phyloP scores from a whole-genome alignment of 306 rosid genomes.

The Potentilla sterilis region DNA sequence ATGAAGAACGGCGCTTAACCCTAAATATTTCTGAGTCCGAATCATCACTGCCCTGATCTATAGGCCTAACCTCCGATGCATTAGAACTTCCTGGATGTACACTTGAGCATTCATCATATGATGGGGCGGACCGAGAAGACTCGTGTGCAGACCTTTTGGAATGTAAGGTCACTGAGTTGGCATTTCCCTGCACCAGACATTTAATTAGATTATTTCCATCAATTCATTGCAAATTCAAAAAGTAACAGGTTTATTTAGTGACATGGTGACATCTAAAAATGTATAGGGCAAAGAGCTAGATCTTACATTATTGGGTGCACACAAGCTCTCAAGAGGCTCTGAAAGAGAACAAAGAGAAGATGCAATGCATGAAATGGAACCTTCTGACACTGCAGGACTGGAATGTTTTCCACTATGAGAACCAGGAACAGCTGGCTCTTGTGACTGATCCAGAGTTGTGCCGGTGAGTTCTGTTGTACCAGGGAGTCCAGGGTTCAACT shows the following conservation, averaged over 20 bases:
- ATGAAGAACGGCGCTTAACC: slow-evolving; percentile 87
- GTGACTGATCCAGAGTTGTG: slow-evolving; percentile 37
- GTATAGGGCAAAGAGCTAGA: slow-evolving; percentile 14
- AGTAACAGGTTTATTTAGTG: slow-evolving; percentile 4
- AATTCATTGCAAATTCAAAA: slow-evolving; percentile 8
- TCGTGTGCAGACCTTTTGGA: slow-evolving; percentile 42
- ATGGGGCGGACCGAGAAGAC: slow-evolving; percentile 47
- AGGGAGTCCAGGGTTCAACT: slow-evolving; percentile 39
- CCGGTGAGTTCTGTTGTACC: slow-evolving; percentile 31
- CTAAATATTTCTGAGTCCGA: slow-evolving; percentile 84
- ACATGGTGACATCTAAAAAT: background rate
- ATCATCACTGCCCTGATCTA: slow-evolving; percentile 60
- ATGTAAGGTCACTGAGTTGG: slow-evolving; percentile 32
- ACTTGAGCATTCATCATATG: slow-evolving; percentile 36
- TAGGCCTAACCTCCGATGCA: slow-evolving; percentile 34
- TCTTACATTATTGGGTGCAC: slow-evolving; percentile 51
- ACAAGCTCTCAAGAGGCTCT: slow-evolving; percentile 42
- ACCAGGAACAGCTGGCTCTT: slow-evolving; percentile 31
- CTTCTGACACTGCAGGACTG: slow-evolving; percentile 43
- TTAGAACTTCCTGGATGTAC: slow-evolving; percentile 34
- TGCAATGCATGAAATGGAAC: slow-evolving; percentile 52
- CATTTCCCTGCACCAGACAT: slow-evolving; percentile 50
- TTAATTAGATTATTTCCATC: slow-evolving; percentile 21
- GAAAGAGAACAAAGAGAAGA: slow-evolving; percentile 52
- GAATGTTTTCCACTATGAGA: slow-evolving; percentile 35